These are phyloP conservation scores for Colletotrichum cereale DNA, from an alignment of 2,329 filamentous ascomycete species.

Conservation along the genomic window DNA sequence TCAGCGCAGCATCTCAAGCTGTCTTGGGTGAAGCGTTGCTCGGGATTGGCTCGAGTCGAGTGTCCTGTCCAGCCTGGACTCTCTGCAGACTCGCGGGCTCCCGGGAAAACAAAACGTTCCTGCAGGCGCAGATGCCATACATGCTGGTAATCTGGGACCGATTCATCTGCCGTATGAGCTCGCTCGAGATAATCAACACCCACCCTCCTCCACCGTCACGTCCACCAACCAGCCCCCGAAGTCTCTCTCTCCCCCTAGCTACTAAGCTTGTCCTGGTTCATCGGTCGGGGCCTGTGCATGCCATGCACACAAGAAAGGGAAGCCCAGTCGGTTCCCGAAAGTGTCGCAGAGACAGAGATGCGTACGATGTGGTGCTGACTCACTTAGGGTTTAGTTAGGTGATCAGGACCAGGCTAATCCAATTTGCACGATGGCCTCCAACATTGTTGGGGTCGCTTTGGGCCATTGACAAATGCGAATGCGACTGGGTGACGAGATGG, in stretches of 20 bases:
- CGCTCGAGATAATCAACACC: background rate
- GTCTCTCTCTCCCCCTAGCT: constrained; percentile 1
- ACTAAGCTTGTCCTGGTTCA: constrained; percentile 26
- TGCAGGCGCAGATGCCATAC: constrained; percentile 14
- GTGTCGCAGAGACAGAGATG: background rate
- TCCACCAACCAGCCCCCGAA: constrained; percentile 4
- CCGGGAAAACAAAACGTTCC: constrained; percentile 1
- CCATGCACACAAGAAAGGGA: background rate
- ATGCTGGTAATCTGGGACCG: background rate
- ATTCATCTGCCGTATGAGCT: constrained; percentile 14
- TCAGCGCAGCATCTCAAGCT: background rate
- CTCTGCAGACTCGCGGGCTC: background rate
- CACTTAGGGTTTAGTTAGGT: constrained; percentile 9
- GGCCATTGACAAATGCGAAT: background rate
- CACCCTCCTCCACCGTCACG: constrained; percentile 1
- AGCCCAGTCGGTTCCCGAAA: background rate
- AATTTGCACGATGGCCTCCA: constrained; percentile 4
- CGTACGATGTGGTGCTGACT: background rate
- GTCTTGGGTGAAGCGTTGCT: background rate
- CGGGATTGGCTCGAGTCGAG: background rate
- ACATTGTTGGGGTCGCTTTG: background rate
- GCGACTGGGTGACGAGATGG: constrained; percentile 1
- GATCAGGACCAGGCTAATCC: background rate
- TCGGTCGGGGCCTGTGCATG: constrained; percentile 1
- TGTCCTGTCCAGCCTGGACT: background rate